Evolutionary conservation across 805 yeast species (phyloP).

Genomic region (Naumovozyma castellii): DNA sequence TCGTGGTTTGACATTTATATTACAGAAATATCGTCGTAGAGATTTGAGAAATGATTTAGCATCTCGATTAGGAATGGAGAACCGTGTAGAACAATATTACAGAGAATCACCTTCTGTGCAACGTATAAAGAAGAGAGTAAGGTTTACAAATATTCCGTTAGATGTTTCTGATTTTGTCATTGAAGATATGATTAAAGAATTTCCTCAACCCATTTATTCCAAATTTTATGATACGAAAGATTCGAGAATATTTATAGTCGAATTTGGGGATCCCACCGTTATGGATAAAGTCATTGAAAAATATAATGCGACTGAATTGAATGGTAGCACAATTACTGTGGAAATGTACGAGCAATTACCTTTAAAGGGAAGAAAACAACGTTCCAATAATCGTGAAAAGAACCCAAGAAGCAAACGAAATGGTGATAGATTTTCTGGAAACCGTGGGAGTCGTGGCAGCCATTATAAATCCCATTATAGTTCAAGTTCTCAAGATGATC

Average conservation of each 20-base stretch:
- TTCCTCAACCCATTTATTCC: conserved; percentile 11
- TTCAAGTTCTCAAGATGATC: background rate
- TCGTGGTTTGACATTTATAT: no score
- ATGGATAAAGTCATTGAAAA: conserved; percentile 19
- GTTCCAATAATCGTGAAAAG: background rate
- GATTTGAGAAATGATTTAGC: conserved; percentile 27
- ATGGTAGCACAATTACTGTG: conserved; percentile 12
- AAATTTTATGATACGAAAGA: conserved; percentile 24
- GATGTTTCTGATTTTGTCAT: conserved; percentile 24
- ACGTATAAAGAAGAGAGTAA: conserved; percentile 14
- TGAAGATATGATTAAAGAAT: conserved; percentile 27
- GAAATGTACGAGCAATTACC: conserved; percentile 15
- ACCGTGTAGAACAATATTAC: background rate
- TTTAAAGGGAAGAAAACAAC: background rate
- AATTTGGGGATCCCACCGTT: conserved; percentile 12
- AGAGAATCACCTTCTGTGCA: conserved; percentile 3
- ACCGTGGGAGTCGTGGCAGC: conserved; percentile 8
- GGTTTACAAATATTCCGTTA: conserved; percentile 20
- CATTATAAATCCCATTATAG: conserved; percentile 5
- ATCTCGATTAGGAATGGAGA: conserved; percentile 17
- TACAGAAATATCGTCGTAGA: conserved; percentile 27
- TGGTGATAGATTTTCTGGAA: no score
- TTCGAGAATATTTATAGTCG: conserved; percentile 24
- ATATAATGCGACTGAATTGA: conserved; percentile 18
- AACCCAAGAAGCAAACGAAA: background rate